Evolutionary conservation across 768 basidiomycete genomes (phyloP).

Genomic region (Stropharia rugosoannulata): DNA sequence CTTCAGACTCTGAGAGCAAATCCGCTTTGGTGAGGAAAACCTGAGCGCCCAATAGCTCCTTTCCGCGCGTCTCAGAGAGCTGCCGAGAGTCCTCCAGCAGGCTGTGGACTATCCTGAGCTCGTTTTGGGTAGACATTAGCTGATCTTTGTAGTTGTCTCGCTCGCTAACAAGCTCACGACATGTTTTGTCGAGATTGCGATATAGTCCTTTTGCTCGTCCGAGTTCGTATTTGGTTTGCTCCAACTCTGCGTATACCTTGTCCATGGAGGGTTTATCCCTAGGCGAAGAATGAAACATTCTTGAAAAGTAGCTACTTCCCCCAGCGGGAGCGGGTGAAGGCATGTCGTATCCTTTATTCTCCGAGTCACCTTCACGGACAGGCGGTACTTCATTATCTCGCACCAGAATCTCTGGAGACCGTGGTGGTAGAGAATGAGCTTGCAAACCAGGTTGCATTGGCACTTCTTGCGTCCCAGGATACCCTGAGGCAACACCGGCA

Average conservation of each 20-base stretch:
- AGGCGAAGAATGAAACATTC: no score
- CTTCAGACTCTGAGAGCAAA: constrained; percentile 12
- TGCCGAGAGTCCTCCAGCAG: constrained; percentile 14
- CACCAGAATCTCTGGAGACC: no score
- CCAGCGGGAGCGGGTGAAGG: no score
- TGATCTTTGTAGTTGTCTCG: neutral
- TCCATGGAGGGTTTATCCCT: neutral
- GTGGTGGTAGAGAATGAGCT: no score
- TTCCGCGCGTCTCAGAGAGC: constrained; percentile 31
- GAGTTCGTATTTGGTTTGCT: neutral
- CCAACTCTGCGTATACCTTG: neutral
- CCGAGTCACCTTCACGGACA: no score
- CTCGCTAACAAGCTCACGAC: neutral
- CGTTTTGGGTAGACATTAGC: neutral
- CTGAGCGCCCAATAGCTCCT: constrained; percentile 21
- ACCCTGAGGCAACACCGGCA: no score
- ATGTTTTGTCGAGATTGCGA: neutral
- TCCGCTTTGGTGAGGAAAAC: constrained; percentile 20
- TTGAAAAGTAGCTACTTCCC: no score
- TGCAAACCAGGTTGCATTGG: no score
- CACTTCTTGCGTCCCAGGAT: no score
- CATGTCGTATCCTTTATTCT: no score
- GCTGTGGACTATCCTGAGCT: constrained; percentile 9
- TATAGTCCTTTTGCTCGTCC: neutral
- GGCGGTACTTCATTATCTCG: no score